These are phyloP conservation scores for Sporothrix luriei DNA, from an alignment of 2,329 filamentous ascomycete species.

Conservation along the genomic window DNA sequence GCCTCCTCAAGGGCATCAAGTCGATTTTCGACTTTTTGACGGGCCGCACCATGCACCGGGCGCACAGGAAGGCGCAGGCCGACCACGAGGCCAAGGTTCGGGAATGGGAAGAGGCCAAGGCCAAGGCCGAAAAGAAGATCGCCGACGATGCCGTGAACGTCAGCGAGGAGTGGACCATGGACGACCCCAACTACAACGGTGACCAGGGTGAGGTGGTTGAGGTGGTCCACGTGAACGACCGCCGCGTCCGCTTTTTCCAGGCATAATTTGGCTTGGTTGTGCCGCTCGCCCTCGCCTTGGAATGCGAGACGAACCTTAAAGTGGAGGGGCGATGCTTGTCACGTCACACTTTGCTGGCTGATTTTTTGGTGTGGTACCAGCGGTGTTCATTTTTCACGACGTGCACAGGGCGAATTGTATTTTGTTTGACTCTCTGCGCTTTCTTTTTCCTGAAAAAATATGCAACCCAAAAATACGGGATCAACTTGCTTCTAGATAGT, in stretches of 20 bases:
- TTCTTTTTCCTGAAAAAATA: neutral
- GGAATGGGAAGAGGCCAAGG: neutral
- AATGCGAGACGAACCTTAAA: neutral
- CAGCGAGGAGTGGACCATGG: slow-evolving; percentile 10
- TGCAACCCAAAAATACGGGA: neutral
- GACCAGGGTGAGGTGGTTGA: neutral
- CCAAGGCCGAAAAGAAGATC: neutral
- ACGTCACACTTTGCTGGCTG: neutral
- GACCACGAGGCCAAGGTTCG: neutral
- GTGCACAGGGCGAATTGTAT: too few relatives aligned
- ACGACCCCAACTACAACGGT: neutral
- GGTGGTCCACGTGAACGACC: neutral
- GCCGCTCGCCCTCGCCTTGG: neutral
- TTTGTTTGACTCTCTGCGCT: too few relatives aligned
- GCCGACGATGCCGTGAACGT: neutral
- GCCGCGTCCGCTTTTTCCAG: slow-evolving; percentile 8
- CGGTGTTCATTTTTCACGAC: neutral
- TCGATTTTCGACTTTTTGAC: neutral
- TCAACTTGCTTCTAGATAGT: neutral
- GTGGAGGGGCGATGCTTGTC: too few relatives aligned
- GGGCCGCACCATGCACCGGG: neutral
- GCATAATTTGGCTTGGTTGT: neutral
- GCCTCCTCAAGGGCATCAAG: neutral
- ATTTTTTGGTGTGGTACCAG: neutral
- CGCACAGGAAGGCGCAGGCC: neutral